A percentile compares a stretch with the other conserved stretches of the same genome.
Conservation (phyloP, 2,329 filamentous ascomycete genomes). For the Paraphaeosphaeria sporulosa region DNA sequence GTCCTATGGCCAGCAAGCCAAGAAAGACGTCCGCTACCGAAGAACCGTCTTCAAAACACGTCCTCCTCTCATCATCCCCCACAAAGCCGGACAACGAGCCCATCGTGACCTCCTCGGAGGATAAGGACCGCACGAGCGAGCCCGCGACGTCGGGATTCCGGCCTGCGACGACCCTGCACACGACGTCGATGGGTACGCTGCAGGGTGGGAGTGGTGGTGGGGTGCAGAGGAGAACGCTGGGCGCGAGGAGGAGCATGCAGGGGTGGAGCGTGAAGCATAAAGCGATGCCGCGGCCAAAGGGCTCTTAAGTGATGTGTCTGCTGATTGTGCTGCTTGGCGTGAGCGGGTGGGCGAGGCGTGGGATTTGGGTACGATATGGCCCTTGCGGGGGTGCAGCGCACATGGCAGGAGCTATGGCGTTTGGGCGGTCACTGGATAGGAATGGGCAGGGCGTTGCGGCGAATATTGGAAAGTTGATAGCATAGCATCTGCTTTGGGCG, state of each 20-base stretch:
- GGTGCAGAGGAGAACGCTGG: constrained; percentile 56
- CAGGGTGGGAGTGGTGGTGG: constrained; percentile 31
- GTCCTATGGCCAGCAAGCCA: constrained; percentile 45
- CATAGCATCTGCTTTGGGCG: too few species aligned
- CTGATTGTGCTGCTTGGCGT: not conserved
- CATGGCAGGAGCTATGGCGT: not conserved
- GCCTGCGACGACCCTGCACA: constrained; percentile 54
- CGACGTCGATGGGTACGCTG: constrained; percentile 49
- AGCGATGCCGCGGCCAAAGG: constrained; percentile 40
- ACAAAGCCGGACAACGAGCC: constrained; percentile 35
- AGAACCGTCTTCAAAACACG: constrained; percentile 54
- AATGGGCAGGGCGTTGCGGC: too few species aligned
- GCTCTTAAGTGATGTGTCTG: not conserved
- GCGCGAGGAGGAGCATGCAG: constrained; percentile 59
- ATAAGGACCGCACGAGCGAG: constrained; percentile 15
- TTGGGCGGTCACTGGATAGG: not conserved
- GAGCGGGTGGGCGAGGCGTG: too few species aligned
- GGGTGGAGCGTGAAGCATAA: constrained; percentile 56
- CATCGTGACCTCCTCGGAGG: constrained; percentile 7
- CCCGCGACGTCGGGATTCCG: constrained; percentile 30
- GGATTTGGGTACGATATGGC: too few species aligned
- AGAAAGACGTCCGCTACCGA: constrained; percentile 25
- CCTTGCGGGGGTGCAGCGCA: too few species aligned
- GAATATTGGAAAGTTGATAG: too few species aligned
- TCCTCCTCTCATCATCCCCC: constrained; percentile 55